Conservation (phyloP, 2,329 filamentous ascomycete species). For the Pezicula carpinea region DNA sequence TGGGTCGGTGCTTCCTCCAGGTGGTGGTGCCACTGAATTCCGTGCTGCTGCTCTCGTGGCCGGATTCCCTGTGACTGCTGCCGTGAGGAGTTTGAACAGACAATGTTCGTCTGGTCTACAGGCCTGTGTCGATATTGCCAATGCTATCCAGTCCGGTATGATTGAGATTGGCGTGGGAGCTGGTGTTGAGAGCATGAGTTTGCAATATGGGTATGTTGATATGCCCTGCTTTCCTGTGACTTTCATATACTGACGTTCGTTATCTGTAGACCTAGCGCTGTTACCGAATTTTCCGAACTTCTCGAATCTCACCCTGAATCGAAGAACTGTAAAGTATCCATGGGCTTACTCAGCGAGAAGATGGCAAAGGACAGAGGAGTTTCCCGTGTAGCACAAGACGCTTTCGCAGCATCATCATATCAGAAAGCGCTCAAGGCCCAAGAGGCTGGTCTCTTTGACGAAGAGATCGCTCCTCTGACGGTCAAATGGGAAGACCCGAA, state of each 20-base stretch:
- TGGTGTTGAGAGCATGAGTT: constrained; percentile 94
- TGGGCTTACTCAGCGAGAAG: constrained; percentile 88
- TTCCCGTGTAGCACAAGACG: constrained; percentile 70
- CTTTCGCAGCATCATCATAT: constrained; percentile 91
- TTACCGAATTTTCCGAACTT: constrained; percentile 87
- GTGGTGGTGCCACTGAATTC: constrained; percentile 95
- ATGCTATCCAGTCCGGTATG: constrained; percentile 86
- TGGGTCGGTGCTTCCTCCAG: constrained; percentile 84
- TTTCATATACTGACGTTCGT: not conserved
- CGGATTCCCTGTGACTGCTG: constrained; percentile 79
- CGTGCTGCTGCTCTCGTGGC: constrained; percentile 85
- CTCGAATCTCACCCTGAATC: constrained; percentile 77
- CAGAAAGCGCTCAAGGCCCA: constrained; percentile 86
- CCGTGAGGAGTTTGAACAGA: constrained; percentile 85
- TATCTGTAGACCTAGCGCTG: constrained; percentile 63
- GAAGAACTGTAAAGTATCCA: constrained; percentile 95
- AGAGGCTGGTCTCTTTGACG: constrained; percentile 81
- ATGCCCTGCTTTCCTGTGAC: not conserved
- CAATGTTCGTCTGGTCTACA: constrained; percentile 93
- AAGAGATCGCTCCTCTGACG: constrained; percentile 83
- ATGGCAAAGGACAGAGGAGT: constrained; percentile 87
- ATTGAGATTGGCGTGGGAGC: constrained; percentile 93
- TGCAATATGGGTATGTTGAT: constrained; percentile 77
- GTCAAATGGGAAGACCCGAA: constrained; percentile 90
- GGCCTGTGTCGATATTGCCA: constrained; percentile 89